Percentiles rank a stretch among this genome's conserved stretches.
phyloP scores from a whole-genome alignment of 768 basidiomycete species.

The Russula virescens region DNA sequence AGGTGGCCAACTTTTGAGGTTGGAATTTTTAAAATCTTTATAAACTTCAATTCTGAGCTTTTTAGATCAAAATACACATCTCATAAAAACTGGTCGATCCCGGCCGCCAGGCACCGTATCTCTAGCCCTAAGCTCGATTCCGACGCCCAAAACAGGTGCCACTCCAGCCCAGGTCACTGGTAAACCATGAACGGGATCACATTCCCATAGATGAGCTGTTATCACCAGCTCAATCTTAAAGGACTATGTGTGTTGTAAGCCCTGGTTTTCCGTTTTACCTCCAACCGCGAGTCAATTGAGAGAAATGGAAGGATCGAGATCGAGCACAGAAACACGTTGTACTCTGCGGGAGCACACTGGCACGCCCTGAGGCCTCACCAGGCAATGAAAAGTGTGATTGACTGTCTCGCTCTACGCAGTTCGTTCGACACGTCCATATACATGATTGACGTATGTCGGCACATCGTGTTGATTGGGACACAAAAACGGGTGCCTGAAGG shows the following conservation, averaged over 20 bases:
- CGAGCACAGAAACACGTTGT: slow-evolving; percentile 9
- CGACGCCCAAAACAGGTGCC: slow-evolving; percentile 52
- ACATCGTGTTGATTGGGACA: neutral
- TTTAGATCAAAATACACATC: too few relatives aligned
- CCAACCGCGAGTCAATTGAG: slow-evolving; percentile 50
- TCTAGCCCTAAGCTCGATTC: slow-evolving; percentile 51
- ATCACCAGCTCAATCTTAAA: slow-evolving; percentile 36
- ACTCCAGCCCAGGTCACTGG: neutral
- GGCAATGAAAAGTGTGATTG: neutral
- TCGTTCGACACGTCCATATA: slow-evolving; percentile 4
- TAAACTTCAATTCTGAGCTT: too few relatives aligned
- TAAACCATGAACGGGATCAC: slow-evolving; percentile 40
- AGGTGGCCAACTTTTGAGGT: too few relatives aligned
- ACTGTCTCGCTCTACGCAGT: neutral
- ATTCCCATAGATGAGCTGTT: slow-evolving; percentile 42
- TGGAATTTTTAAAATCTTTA: too few relatives aligned
- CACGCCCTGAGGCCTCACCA: slow-evolving; percentile 4
- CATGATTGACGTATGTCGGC: neutral
- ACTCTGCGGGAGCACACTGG: neutral
- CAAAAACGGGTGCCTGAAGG: neutral
- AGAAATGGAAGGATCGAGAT: slow-evolving; percentile 35
- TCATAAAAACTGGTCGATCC: too few relatives aligned
- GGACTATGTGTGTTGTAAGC: slow-evolving; percentile 36
- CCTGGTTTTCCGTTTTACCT: slow-evolving; percentile 41
- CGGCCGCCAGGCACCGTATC: too few relatives aligned